Evolutionary conservation across 345 rosid species (phyloP).

Genomic region (Corchorus capsularis): DNA sequence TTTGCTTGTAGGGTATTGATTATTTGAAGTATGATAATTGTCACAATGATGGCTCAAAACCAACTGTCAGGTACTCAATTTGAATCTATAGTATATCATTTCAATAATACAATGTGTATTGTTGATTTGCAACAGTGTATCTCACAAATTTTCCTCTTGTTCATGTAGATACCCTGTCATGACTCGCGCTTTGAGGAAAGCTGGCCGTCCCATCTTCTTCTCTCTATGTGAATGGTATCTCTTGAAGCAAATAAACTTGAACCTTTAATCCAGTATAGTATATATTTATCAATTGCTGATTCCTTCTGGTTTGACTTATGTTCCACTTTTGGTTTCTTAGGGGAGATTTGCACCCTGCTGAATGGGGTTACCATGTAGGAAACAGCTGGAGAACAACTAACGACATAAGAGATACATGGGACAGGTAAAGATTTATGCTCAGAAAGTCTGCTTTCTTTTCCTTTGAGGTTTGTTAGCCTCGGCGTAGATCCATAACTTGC

Average conservation of each 20-base stretch:
- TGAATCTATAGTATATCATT: not conserved
- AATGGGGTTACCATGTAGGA: constrained; percentile 75
- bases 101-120: not conserved
- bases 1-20: constrained; percentile 68
- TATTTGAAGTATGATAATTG: constrained; percentile 95
- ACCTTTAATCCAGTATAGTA: not conserved
- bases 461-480: no score
- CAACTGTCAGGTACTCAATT: constrained; percentile 58
- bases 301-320: not conserved
- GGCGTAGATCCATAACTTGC: not conserved
- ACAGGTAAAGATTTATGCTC: constrained; percentile 44
- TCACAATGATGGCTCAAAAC: constrained; percentile 58
- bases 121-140: no score
- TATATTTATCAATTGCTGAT: not conserved
- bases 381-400: constrained; percentile 97
- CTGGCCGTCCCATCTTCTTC: constrained; percentile 75
- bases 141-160: constrained; percentile 10
- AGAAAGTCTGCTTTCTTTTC: not conserved
- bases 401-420: constrained; percentile 76
- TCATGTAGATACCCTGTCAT: constrained; percentile 73
- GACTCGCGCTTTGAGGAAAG: constrained; percentile 77
- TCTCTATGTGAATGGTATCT: constrained; percentile 89
- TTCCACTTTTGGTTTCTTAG: constrained; percentile 28
- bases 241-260: not conserved
- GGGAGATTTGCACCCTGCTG: constrained; percentile 95